Conservation (phyloP, 208 protist genomes). For the Kentomonas sorsogonicus region DNA sequence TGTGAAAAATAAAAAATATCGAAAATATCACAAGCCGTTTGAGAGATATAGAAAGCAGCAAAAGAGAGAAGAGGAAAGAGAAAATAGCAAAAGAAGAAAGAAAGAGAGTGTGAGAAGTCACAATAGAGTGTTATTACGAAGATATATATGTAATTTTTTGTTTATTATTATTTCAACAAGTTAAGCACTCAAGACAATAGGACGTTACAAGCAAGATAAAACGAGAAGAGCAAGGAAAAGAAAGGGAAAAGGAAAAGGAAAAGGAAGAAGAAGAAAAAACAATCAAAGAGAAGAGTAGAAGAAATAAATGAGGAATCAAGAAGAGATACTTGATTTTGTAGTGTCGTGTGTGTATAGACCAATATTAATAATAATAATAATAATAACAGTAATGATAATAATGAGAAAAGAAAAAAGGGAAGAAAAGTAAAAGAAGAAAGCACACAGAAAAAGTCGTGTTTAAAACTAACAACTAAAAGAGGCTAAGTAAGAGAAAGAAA, state of each 20-base stretch:
- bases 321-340: too few species aligned
- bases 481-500: too few species aligned
- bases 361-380: neutral
- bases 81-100: too few species aligned
- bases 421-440: too few species aligned
- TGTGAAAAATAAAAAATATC: neutral
- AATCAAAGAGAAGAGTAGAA: too few species aligned
- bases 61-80: conserved; percentile 7
- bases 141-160: conserved; percentile 7
- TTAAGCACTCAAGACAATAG: conserved; percentile 9
- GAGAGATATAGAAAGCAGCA: neutral
- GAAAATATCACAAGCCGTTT: too few species aligned
- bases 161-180: conserved; percentile 9
- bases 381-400: neutral
- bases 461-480: too few species aligned
- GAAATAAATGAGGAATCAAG: too few species aligned
- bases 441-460: too few species aligned
- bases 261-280: too few species aligned
- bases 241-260: conserved; percentile 2
- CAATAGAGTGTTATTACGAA: neutral
- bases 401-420: neutral
- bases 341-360: too few species aligned
- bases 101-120: too few species aligned
- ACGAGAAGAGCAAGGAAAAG: conserved; percentile 5
- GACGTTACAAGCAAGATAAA: conserved; percentile 1